Percentiles rank a stretch among this genome's conserved stretches.
phyloP scores from a whole-genome alignment of 2,329 filamentous ascomycete genomes.

The Dothiorella sarmentorum region DNA sequence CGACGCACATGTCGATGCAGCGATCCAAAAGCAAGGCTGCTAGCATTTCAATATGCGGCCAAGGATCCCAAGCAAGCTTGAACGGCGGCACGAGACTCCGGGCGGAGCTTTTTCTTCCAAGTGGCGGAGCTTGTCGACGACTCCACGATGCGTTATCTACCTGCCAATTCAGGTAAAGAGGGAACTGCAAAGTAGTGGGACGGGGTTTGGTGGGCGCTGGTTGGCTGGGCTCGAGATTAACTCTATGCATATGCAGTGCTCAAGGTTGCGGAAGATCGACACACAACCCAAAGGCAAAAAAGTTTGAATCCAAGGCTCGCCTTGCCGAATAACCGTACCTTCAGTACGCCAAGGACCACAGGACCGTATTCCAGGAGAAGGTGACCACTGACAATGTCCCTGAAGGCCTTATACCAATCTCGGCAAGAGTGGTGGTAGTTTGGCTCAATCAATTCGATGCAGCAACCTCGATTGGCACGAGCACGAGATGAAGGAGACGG shows the following conservation, averaged over 20 bases:
- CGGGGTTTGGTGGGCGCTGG: not conserved
- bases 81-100: not conserved
- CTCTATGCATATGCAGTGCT: slow-evolving; percentile 1
- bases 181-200: not conserved
- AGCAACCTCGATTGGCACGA: not conserved
- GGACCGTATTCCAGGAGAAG: not conserved
- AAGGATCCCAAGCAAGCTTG: slow-evolving; percentile 1
- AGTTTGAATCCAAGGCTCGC: not conserved
- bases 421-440: not conserved
- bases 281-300: slow-evolving; percentile 13
- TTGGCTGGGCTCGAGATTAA: slow-evolving; percentile 4
- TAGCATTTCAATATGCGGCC: not conserved
- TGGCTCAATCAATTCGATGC: slow-evolving; percentile 6
- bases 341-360: not conserved
- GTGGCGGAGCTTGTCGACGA: slow-evolving; percentile 4
- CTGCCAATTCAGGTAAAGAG: not conserved
- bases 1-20: not conserved
- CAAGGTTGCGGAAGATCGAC: slow-evolving; percentile 18
- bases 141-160: slow-evolving; percentile 8
- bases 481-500: slow-evolving; percentile 2
- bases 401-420: slow-evolving; percentile 4
- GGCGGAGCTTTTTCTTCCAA: not conserved
- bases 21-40: not conserved
- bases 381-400: not conserved
- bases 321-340: too few relatives aligned